Evolutionary conservation across 2,329 filamentous ascomycete species (phyloP), one percentile per base, ranked within the genome.

Genomic region (Aspergillus oerlinghausenensis): DNA sequence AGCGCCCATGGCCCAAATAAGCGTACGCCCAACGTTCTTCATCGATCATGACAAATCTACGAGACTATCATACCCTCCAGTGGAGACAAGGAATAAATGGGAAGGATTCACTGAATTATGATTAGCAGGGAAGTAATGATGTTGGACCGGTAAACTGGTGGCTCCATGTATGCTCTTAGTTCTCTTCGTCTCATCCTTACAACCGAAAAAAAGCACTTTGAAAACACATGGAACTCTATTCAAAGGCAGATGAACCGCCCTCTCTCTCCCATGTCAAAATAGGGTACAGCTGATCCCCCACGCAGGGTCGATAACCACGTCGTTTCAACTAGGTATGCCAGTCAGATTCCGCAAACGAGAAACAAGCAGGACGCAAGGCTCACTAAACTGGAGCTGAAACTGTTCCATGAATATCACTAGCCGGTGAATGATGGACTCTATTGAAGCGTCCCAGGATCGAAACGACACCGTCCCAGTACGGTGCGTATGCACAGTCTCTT

Each of bases 71-170:
- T 17, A 47, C 25, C 10, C 11, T 14, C 11, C 4, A 23, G 11
- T 26, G n/a, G 40, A 21, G 40, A 19, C n/a, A 43, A 21, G n/a
- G 10, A 21, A 19, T 21, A n/a, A 10, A 43, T 43, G 40, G 40
- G 40, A 21, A 21, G 1, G n/a, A 21, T 19, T 19, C n/a, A 11
- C n/a, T 43, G 40, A 11, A 43, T 17, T 35, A 6, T 6, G 14
- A 7, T 35, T 17, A 35, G 79, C 49, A 70, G 73, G 32, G 61
- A 69, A 1, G 75, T 82, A 56, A 73, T 75, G 6, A 72, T n/a
- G 10, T 43, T 21, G 40, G 11, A n/a, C 40, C 10, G 40, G n/a
- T 43, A 21, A 9, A n/a, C 40, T 10, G 40, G 17, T 21, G 19
- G 17, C 40, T 47, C 19, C 23, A 21, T 25, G 19, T 47, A 23